Percentiles rank a stretch among this genome's conserved stretches.
phyloP scores from a whole-genome alignment of 2,329 filamentous ascomycete species.

The Hawksworthiomyces lignivorus region DNA sequence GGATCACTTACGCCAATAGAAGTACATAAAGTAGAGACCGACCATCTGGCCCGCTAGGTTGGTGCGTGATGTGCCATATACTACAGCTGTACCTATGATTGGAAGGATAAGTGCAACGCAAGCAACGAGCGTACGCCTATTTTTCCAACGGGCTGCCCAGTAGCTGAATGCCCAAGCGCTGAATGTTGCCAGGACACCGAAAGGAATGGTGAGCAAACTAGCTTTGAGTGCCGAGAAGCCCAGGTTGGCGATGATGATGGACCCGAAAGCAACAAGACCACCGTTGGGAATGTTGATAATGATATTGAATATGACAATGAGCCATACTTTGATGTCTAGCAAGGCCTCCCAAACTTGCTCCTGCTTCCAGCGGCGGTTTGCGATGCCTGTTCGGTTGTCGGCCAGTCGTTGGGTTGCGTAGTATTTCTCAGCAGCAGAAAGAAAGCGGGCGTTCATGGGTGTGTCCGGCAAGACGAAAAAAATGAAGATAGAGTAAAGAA shows the following conservation, averaged over 20 bases:
- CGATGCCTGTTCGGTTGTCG: slow-evolving; percentile 27
- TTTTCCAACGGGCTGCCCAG: slow-evolving; percentile 33
- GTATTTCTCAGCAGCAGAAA: slow-evolving; percentile 18
- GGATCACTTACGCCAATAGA: slow-evolving; percentile 25
- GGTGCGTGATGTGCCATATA: slow-evolving; percentile 14
- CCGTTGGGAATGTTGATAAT: slow-evolving; percentile 18
- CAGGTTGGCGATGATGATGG: slow-evolving; percentile 45
- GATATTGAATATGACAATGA: slow-evolving; percentile 21
- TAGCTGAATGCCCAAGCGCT: slow-evolving; percentile 49
- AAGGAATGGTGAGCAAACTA: slow-evolving; percentile 53
- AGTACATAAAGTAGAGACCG: slow-evolving; percentile 32
- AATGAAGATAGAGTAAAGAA: slow-evolving; percentile 22
- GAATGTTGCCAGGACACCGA: slow-evolving; percentile 48
- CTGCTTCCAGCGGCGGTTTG: slow-evolving; percentile 21
- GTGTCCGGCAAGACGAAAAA: slow-evolving; percentile 17
- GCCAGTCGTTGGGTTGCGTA: slow-evolving; percentile 23
- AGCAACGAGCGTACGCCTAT: slow-evolving; percentile 36
- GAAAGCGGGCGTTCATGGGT: slow-evolving; percentile 15
- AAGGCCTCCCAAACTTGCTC: slow-evolving; percentile 25
- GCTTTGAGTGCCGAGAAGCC: slow-evolving; percentile 48
- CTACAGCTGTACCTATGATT: slow-evolving; percentile 22
- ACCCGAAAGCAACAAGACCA: slow-evolving; percentile 31
- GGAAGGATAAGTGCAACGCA: slow-evolving; percentile 29
- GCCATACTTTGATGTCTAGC: slow-evolving; percentile 22
- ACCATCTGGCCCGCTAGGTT: slow-evolving; percentile 30